A percentile compares a stretch with the other conserved stretches of the same genome.
Conservation (phyloP, 352 stramenopile species). For the Globisporangium paroecandrum region DNA sequence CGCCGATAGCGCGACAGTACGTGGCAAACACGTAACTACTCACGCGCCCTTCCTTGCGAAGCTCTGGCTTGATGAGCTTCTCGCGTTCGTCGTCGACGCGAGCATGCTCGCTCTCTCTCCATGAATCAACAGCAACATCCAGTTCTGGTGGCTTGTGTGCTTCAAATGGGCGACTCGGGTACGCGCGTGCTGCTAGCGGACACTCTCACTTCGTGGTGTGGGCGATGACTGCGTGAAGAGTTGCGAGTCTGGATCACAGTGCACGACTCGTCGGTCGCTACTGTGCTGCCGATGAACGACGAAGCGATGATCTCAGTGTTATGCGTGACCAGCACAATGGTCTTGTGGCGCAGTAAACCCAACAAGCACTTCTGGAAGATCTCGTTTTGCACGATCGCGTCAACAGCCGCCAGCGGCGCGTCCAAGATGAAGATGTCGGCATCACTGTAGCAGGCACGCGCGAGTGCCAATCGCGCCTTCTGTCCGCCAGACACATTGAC, state of each 20-base stretch:
- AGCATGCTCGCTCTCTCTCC: too few species aligned
- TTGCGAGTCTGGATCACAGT: neutral
- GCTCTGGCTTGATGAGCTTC: slow-evolving; percentile 10
- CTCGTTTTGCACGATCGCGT: slow-evolving; percentile 90
- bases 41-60: neutral
- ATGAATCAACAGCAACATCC: too few species aligned
- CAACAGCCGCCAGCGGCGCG: slow-evolving; percentile 84
- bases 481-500: slow-evolving; percentile 64
- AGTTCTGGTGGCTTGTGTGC: too few species aligned
- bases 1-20: slow-evolving; percentile 21
- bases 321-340: slow-evolving; percentile 89
- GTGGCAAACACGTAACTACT: too few species aligned
- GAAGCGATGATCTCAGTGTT: slow-evolving; percentile 59
- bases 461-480: slow-evolving; percentile 56
- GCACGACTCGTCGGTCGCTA: neutral
- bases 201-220: neutral
- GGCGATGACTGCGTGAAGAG: neutral
- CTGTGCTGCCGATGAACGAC: neutral
- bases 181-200: neutral
- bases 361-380: slow-evolving; percentile 65
- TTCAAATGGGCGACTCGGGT: too few species aligned
- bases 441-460: slow-evolving; percentile 58
- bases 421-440: slow-evolving; percentile 45
- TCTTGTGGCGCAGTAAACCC: slow-evolving; percentile 29
- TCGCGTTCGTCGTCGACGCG: neutral